phyloP scores from a whole-genome alignment of 331 rosid species.

The Malus hybrid region DNA sequence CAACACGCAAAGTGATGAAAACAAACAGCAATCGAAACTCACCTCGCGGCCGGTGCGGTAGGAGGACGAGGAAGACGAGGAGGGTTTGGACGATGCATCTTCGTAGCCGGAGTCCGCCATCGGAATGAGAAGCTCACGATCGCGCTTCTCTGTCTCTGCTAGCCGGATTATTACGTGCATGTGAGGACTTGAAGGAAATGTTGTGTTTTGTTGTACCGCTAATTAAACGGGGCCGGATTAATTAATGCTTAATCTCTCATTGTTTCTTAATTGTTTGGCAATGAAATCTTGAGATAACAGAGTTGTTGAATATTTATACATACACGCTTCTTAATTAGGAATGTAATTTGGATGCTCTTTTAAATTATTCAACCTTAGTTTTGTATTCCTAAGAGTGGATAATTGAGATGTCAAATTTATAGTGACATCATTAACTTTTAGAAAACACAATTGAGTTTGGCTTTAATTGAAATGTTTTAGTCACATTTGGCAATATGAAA shows the following conservation, averaged over 20 bases:
- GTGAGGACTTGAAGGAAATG: slow-evolving; percentile 12
- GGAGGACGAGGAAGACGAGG: slow-evolving; percentile 43
- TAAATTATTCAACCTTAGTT: neutral
- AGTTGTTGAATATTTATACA: neutral
- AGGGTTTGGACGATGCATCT: slow-evolving; percentile 52
- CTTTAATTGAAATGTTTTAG: no score
- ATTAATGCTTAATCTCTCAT: neutral
- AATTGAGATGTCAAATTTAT: no score
- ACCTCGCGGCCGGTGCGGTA: slow-evolving; percentile 90
- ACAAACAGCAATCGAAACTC: neutral
- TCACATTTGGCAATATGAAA: no score
- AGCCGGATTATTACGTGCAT: slow-evolving; percentile 26
- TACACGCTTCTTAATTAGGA: neutral
- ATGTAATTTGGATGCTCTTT: no score
- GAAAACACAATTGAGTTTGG: no score
- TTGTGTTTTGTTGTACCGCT: neutral
- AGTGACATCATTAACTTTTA: no score
- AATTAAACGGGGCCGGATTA: neutral
- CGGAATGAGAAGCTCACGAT: slow-evolving; percentile 29
- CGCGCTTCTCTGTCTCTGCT: neutral
- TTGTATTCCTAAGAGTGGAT: neutral
- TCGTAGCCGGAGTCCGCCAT: slow-evolving; percentile 44
- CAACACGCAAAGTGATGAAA: neutral
- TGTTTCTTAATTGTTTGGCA: neutral
- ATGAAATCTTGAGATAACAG: neutral